Percentiles rank a stretch among this genome's conserved stretches.
Conservation (phyloP, 768 basidiomycete species). For the Hypsizygus marmoreus region DNA sequence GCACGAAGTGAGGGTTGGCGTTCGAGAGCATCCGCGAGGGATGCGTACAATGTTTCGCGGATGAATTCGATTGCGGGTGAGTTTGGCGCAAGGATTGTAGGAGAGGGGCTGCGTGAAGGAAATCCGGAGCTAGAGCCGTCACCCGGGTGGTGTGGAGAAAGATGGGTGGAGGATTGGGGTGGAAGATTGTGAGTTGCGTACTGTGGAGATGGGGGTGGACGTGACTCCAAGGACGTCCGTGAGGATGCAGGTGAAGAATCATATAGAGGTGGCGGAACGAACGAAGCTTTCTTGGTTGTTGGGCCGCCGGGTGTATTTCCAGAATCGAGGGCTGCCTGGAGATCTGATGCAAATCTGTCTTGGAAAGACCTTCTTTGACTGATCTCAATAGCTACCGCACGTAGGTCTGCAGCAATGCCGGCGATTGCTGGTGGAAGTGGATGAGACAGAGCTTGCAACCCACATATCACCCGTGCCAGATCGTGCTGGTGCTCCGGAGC, state of each 20-base stretch:
- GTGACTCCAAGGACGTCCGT: constrained; percentile 15
- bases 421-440: constrained; percentile 45
- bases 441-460: constrained; percentile 48
- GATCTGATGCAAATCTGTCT: constrained; percentile 69
- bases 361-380: constrained; percentile 84
- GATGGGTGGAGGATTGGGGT: constrained; percentile 26
- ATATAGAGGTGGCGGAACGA: constrained; percentile 73
- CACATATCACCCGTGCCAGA: constrained; percentile 79
- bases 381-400: constrained; percentile 86
- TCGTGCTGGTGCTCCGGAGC: constrained; percentile 73
- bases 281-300: constrained; percentile 53
- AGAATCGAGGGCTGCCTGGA: constrained; percentile 80
- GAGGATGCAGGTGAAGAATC: constrained; percentile 34
- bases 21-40: constrained; percentile 70
- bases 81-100: constrained; percentile 44
- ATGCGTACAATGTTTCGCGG: constrained; percentile 85
- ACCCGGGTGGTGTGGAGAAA: constrained; percentile 32
- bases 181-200: constrained; percentile 21
- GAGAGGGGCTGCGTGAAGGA: constrained; percentile 33
- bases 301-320: constrained; percentile 37
- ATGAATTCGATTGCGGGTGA: constrained; percentile 76
- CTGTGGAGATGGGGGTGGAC: constrained; percentile 15
- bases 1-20: constrained; percentile 51
- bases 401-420: constrained; percentile 77
- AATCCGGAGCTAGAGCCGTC: constrained; percentile 15